phyloP scores from a whole-genome alignment of 345 rosid species.

The Salix viminalis region DNA sequence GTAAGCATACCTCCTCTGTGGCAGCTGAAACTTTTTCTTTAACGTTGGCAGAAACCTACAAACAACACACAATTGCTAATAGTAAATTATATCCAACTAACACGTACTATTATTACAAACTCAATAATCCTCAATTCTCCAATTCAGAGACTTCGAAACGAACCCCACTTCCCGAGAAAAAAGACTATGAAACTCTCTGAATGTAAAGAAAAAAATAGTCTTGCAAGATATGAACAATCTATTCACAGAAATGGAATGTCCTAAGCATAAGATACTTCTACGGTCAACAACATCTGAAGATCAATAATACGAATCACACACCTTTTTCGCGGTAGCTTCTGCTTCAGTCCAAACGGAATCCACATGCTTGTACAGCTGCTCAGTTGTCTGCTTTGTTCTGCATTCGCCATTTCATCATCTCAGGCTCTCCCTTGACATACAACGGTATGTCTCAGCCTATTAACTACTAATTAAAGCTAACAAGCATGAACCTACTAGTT shows the following conservation, averaged over 20 bases:
- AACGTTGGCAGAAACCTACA: constrained; percentile 73
- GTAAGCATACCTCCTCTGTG: constrained; percentile 68
- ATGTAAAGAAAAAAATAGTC: not conserved
- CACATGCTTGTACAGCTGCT: constrained; percentile 80
- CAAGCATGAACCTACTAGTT: not conserved
- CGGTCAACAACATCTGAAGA: not conserved
- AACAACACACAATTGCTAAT: not conserved
- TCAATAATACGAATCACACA: constrained; percentile 13
- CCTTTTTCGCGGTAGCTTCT: constrained; percentile 89
- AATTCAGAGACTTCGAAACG: not conserved
- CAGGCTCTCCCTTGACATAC: constrained; percentile 66
- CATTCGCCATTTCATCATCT: constrained; percentile 66
- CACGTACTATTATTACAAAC: not conserved
- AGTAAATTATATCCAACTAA: not conserved
- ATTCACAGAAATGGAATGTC: not conserved
- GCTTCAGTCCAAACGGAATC: constrained; percentile 90
- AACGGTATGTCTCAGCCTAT: constrained; percentile 53
- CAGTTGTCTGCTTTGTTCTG: constrained; percentile 91
- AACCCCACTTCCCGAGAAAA: not conserved
- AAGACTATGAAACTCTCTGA: not conserved
- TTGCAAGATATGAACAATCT: not conserved
- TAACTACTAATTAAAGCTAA: constrained; percentile 39
- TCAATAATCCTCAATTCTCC: not conserved
- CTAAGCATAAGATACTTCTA: not conserved
- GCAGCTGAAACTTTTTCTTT: constrained; percentile 81